Evolutionary conservation across 805 yeast genomes (phyloP).

Genomic region (Lipomyces mesembrius): DNA sequence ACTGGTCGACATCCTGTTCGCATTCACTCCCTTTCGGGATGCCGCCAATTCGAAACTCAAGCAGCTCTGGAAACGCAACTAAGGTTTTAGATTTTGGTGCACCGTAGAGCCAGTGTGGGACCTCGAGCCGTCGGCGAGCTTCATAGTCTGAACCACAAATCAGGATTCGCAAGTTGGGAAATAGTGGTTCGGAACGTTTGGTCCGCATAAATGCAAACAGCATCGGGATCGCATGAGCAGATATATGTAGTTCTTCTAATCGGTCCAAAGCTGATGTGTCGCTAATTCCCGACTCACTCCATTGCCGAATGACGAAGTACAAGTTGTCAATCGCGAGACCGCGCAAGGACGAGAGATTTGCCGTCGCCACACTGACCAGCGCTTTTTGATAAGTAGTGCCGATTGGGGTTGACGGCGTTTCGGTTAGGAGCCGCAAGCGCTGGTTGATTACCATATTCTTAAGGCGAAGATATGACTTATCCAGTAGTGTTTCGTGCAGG

Average conservation of each 20-base stretch:
- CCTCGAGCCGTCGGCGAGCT: slow-evolving; percentile 25
- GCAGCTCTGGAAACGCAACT: slow-evolving; percentile 28
- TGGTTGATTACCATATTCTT: slow-evolving; percentile 11
- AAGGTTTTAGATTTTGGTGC: slow-evolving; percentile 9
- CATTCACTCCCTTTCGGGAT: slow-evolving; percentile 4
- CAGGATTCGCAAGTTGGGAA: slow-evolving; percentile 23
- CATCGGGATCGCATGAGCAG: slow-evolving; percentile 29
- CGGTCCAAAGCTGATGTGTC: slow-evolving; percentile 17
- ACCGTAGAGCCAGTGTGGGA: slow-evolving; percentile 31
- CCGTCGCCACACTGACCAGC: not conserved
- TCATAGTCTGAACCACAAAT: slow-evolving; percentile 26
- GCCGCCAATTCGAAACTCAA: slow-evolving; percentile 23
- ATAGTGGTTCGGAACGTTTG: slow-evolving; percentile 13
- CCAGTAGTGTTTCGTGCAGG: slow-evolving; percentile 26
- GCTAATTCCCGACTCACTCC: slow-evolving; percentile 25
- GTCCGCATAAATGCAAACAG: slow-evolving; percentile 29
- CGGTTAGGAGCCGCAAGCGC: slow-evolving; percentile 1
- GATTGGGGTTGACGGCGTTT: not conserved
- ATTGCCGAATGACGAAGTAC: slow-evolving; percentile 26
- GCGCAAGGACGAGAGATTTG: slow-evolving; percentile 14
- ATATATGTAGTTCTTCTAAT: slow-evolving; percentile 23
- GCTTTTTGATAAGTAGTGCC: not conserved
- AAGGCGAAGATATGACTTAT: slow-evolving; percentile 15
- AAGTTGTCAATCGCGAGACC: slow-evolving; percentile 27
- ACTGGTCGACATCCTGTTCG: slow-evolving; percentile 31